Percentiles rank a stretch among this genome's conserved stretches.
Conservation (phyloP, 2,329 filamentous ascomycete species). For the Fonsecaea nubica region DNA sequence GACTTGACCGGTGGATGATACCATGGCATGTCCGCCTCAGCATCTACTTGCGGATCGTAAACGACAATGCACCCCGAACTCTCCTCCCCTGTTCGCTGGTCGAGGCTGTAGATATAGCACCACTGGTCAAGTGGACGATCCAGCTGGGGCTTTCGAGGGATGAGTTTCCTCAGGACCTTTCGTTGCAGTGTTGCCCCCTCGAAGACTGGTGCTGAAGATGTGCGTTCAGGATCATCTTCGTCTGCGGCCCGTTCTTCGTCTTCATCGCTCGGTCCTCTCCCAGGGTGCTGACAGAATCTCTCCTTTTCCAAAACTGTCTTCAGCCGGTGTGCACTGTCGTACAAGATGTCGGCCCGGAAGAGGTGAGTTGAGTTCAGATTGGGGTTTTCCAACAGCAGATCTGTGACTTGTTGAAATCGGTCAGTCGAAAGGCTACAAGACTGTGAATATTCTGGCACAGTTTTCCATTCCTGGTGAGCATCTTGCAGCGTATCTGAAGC, state of each 20-base stretch:
- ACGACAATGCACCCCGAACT: conserved; percentile 62
- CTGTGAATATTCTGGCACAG: conserved; percentile 23
- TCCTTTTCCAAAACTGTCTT: conserved; percentile 47
- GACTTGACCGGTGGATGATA: conserved; percentile 82
- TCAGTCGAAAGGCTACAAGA: conserved; percentile 36
- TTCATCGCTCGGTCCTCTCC: neutral
- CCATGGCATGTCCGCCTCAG: conserved; percentile 73
- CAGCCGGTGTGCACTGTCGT: conserved; percentile 56
- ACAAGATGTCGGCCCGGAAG: conserved; percentile 67
- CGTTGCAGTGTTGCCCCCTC: conserved; percentile 57
- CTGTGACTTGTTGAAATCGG: conserved; percentile 57
- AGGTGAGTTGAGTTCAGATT: conserved; percentile 65
- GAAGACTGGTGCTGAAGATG: conserved; percentile 39
- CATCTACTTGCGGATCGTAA: conserved; percentile 75
- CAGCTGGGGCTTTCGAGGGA: conserved; percentile 79
- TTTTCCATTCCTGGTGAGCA: conserved; percentile 17
- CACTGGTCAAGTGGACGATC: conserved; percentile 82
- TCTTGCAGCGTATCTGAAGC: neutral
- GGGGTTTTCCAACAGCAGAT: conserved; percentile 58
- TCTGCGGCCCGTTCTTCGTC: neutral
- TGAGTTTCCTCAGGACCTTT: conserved; percentile 74
- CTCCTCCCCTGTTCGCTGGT: conserved; percentile 18
- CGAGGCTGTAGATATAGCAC: conserved; percentile 69
- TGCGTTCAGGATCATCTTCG: conserved; percentile 4
- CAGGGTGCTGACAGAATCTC: conserved; percentile 22